Base-by-base conservation (phyloP, 169 alveolate species). In the Plasmodium gaboni region DNA sequence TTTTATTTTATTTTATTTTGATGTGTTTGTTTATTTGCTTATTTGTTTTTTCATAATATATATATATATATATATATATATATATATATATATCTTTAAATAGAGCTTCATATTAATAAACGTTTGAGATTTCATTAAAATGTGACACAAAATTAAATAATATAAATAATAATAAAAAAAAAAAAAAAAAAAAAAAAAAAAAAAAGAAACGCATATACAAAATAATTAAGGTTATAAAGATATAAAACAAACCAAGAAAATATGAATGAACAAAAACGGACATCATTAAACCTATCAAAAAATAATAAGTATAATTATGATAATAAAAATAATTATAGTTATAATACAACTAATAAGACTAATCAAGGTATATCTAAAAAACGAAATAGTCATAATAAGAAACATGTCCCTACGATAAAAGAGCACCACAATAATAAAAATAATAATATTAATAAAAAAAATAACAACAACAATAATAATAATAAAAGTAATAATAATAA, bases 261-360 rank as follows among this genome's bases (percentile, higher is more conserved):
- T 68, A 80, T 67, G 90, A 80, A 44, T 57, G 44, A 57, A 26
- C 44, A 48, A 51, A 64, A 46, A 60, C 48, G 90, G 42, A 15
- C 70, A 38, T 48, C 60, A 17, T 15, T 57, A 64, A 76, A 76
- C 28, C 78, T 55, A 32, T 44, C 61, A 64, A 76, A 70, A n/a
- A 74, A 24, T 44, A 50, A 44, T 28, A 28, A 28, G 38, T 28
- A 28, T 28, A 28, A 28, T 28, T 28, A 28, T 28, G 38, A 28
- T 4, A 0, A 28, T 28, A 28, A 28, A 28, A 28, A 28, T 28
- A 28, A 28, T 28, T 28, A 28, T 28, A 28, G 38, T 28, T 28
- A 28, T 28, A 28, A 28, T 28, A 28, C 38, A 28, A 28, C 5
- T 28, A 28, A 28, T 28, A 28, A 28, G 38, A 28, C 38, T 28